Evolutionary conservation across 2,329 filamentous ascomycete species (phyloP), one percentile per base, ranked within the genome.

Genomic region (Lasiodiplodia sp.): DNA sequence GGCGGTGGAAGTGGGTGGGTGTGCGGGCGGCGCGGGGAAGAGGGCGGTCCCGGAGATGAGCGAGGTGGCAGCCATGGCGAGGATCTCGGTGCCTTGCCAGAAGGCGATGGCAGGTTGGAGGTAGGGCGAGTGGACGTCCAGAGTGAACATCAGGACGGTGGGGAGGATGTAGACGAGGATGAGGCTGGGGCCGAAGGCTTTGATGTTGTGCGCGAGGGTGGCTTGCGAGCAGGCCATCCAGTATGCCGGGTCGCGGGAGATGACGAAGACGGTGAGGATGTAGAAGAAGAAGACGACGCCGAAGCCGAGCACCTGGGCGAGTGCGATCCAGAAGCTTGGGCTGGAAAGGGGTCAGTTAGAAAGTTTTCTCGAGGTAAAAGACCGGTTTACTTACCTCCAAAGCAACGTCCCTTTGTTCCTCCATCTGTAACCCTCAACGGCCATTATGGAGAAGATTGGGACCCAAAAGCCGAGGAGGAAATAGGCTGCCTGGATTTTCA

Each of bases 151-250:
- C 53, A 73, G 49, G 16, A 71, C 31, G 3, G 72, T 73, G 1
- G 75, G 75, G n/a, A 73, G 49, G 3, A 74, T 55, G 51, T 71
- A 77, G 21, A 73, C 73, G 16, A 75, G n/a, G 3, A 75, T 3
- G 31, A 76, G 16, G 8, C 73, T 66, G 16, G 73, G 73, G 4
- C 72, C 52, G 10, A 77, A 65, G 6, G 72, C 71, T 64, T 70
- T 71, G 12, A 72, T 72, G 11, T 70, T 70, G 14, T 66, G 51
- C 4, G 70, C 44, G 3, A 72, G 55, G 7, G 74, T 44, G 4
- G 62, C 64, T 34, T 71, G 68, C 21, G 47, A 34, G 16, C 52
- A n/a, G 4, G 71, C 52, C 2, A 60, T 52, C 53, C 71, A 72
- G 57, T 73, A 73, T 5, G 25, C 7, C 1, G 65, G 38, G 2